A percentile compares a stretch with the other conserved stretches of the same genome.
Evolutionary conservation across 2,329 filamentous ascomycete species (phyloP).

Genomic region (Metarhizium rileyi): DNA sequence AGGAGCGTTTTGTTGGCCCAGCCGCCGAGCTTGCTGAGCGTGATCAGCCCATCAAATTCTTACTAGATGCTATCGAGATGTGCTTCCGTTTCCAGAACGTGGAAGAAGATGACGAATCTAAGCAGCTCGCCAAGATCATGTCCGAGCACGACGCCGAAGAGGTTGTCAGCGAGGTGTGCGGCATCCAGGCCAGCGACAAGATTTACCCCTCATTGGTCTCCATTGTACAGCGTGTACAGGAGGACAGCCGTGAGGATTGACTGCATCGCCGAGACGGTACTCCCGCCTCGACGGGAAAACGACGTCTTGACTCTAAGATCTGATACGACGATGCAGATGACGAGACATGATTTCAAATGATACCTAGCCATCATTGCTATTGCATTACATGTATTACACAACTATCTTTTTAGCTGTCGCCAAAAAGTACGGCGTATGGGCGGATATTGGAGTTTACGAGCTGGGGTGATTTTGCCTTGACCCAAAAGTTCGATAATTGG

Average conservation of each 20-base stretch:
- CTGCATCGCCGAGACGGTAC: slow-evolving; percentile 8
- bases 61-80: slow-evolving; percentile 82
- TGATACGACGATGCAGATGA: slow-evolving; percentile 4
- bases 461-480: background rate
- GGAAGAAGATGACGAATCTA: slow-evolving; percentile 81
- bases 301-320: slow-evolving; percentile 2
- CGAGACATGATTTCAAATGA: slow-evolving; percentile 8
- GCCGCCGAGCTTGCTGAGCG: slow-evolving; percentile 81
- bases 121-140: slow-evolving; percentile 78
- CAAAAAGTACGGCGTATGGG: slow-evolving; percentile 15
- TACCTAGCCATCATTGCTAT: slow-evolving; percentile 2
- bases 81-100: slow-evolving; percentile 93
- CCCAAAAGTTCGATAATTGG: background rate
- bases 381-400: slow-evolving; percentile 2
- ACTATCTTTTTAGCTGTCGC: slow-evolving; percentile 2
- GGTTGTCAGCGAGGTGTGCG: slow-evolving; percentile 72
- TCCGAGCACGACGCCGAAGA: slow-evolving; percentile 61
- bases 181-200: slow-evolving; percentile 65
- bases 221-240: slow-evolving; percentile 77
- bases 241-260: slow-evolving; percentile 40
- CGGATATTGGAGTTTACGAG: slow-evolving; percentile 8
- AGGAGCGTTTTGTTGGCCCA: slow-evolving; percentile 92
- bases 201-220: slow-evolving; percentile 67
- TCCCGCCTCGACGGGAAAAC: background rate
- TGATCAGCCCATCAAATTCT: slow-evolving; percentile 59